A percentile compares a stretch with the other conserved stretches of the same genome.
Evolutionary conservation across 2,329 filamentous ascomycete genomes (phyloP).

Genomic region (Xylariaceae sp.): DNA sequence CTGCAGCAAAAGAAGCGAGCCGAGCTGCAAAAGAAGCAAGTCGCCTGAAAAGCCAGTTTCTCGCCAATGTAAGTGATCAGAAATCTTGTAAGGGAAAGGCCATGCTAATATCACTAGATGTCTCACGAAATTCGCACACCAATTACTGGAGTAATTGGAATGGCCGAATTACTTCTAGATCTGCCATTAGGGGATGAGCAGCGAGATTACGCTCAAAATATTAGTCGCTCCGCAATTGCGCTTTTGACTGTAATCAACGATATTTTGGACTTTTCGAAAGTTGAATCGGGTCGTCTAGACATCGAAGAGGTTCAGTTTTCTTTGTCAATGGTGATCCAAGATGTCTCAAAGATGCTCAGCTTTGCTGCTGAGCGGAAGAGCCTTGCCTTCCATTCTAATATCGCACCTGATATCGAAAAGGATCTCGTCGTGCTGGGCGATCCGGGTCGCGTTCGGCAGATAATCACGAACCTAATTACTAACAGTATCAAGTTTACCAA

Average conservation of each 20-base stretch:
- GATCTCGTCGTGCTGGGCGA: constrained; percentile 82
- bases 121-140: constrained; percentile 76
- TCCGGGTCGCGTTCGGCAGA: constrained; percentile 77
- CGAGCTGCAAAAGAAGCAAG: constrained; percentile 76
- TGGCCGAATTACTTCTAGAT: constrained; percentile 70
- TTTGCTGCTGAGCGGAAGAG: constrained; percentile 81
- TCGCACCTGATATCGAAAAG: constrained; percentile 57
- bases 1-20: constrained; percentile 48
- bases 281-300: constrained; percentile 71
- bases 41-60: constrained; percentile 73
- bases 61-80: constrained; percentile 53
- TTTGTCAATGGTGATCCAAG: constrained; percentile 66
- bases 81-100: neutral
- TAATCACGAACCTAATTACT: constrained; percentile 74
- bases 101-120: constrained; percentile 46
- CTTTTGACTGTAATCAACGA: constrained; percentile 87
- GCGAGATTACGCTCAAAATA: constrained; percentile 70
- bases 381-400: constrained; percentile 64
- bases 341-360: constrained; percentile 82
- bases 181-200: constrained; percentile 67
- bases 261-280: constrained; percentile 85
- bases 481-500: constrained; percentile 75
- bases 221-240: constrained; percentile 74
- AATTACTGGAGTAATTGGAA: constrained; percentile 76
- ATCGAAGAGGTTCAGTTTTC: constrained; percentile 80